Evolutionary conservation across 345 rosid species (phyloP).

Genomic region (Moricandia arvensis): DNA sequence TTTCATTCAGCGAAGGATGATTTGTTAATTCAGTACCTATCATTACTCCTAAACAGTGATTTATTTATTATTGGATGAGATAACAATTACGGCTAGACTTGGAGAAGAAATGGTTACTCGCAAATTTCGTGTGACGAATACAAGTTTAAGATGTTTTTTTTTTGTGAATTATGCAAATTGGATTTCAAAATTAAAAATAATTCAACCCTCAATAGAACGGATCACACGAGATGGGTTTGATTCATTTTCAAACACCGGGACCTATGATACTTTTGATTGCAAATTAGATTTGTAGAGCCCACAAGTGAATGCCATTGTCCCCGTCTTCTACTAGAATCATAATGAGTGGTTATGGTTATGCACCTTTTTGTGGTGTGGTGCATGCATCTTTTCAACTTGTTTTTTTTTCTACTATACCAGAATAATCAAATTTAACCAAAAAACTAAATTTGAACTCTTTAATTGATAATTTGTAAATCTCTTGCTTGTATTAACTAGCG

Average conservation of each 20-base stretch:
- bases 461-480: too few species aligned
- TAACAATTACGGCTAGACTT: constrained; percentile 7
- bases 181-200: constrained; percentile 26
- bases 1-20: neutral
- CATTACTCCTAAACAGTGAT: neutral
- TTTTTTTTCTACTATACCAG: neutral
- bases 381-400: constrained; percentile 20
- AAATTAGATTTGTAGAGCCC: constrained; percentile 32
- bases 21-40: constrained; percentile 1
- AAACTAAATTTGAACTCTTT: neutral
- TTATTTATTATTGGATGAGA: neutral
- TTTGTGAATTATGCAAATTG: constrained; percentile 11
- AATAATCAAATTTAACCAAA: neutral
- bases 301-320: constrained; percentile 38
- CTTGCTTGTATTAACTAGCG: too few species aligned
- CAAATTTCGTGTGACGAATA: too few species aligned
- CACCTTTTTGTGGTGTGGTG: constrained; percentile 7
- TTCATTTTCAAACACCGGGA: neutral
- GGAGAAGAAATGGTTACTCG: neutral
- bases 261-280: constrained; percentile 44
- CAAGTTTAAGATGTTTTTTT: too few species aligned
- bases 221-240: too few species aligned
- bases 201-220: too few species aligned
- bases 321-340: constrained; percentile 25
- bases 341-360: constrained; percentile 6